A percentile compares a stretch with the other conserved stretches of the same genome.
These are phyloP conservation scores for Ophiocordyceps camponoti-saundersi DNA, from an alignment of 2,329 filamentous ascomycete species.

Conservation along the genomic window DNA sequence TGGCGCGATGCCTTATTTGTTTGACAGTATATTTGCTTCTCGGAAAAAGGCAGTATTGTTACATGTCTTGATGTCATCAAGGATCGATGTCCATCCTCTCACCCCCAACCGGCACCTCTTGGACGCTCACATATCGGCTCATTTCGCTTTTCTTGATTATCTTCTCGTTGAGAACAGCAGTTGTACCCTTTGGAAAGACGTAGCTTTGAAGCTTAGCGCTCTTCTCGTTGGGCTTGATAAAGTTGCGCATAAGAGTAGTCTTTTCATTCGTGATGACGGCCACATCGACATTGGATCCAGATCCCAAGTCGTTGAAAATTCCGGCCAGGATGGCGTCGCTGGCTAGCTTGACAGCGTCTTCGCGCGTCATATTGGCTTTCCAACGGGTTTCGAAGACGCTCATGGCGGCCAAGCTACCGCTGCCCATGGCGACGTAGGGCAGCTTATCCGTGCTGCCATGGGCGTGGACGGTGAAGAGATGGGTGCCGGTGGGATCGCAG, in stretches of 20 bases:
- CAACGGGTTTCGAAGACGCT: slow-evolving; percentile 94
- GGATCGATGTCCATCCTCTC: slow-evolving; percentile 55
- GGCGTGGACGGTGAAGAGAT: slow-evolving; percentile 95
- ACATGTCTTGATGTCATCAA: slow-evolving; percentile 12
- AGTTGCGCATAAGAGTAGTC: slow-evolving; percentile 85
- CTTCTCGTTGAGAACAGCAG: slow-evolving; percentile 89
- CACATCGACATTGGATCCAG: slow-evolving; percentile 93
- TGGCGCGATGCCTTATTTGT: not conserved
- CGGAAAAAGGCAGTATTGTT: not conserved
- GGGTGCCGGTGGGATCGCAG: slow-evolving; percentile 85
- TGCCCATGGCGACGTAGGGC: slow-evolving; percentile 98
- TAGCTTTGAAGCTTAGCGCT: slow-evolving; percentile 88
- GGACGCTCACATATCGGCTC: slow-evolving; percentile 81
- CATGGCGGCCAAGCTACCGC: slow-evolving; percentile 91
- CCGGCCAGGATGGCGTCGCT: slow-evolving; percentile 83
- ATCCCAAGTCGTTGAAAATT: slow-evolving; percentile 97
- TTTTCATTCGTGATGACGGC: slow-evolving; percentile 91
- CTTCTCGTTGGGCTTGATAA: slow-evolving; percentile 83
- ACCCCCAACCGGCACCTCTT: slow-evolving; percentile 59
- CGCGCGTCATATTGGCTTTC: slow-evolving; percentile 60
- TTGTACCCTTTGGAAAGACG: slow-evolving; percentile 80
- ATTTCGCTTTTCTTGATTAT: slow-evolving; percentile 89
- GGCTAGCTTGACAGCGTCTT: slow-evolving; percentile 69
- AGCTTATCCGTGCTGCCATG: slow-evolving; percentile 98
- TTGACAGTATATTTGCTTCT: not conserved